These are phyloP conservation scores for Mentha longifolia DNA, from an alignment of 257 asterid genomes.

Conservation along the genomic window DNA sequence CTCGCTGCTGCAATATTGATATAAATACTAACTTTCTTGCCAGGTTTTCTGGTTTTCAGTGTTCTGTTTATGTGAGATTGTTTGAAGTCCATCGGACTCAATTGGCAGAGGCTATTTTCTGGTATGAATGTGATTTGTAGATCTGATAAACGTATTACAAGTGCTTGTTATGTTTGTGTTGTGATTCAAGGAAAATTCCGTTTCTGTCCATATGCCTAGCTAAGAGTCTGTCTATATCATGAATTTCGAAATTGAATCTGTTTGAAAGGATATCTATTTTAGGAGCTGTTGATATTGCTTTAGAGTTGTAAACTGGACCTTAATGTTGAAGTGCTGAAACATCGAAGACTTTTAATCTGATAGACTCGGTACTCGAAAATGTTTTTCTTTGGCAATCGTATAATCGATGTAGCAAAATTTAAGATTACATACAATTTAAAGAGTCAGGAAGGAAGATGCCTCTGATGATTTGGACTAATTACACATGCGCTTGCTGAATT, in stretches of 20 bases:
- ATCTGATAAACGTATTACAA: conserved; percentile 34
- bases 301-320: neutral
- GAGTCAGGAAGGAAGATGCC: no score
- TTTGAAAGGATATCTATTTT: conserved; percentile 9
- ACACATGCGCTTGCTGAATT: neutral
- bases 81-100: neutral
- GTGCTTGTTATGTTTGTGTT: neutral
- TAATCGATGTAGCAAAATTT: neutral
- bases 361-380: no score
- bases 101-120: neutral
- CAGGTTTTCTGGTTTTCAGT: conserved; percentile 12
- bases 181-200: neutral
- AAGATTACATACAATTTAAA: no score
- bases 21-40: no score
- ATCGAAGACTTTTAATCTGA: neutral
- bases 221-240: neutral
- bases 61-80: conserved; percentile 25
- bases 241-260: neutral
- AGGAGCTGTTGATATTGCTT: no score
- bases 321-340: conserved; percentile 1
- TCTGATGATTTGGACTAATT: neutral
- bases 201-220: no score
- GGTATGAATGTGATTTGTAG: conserved; percentile 18
- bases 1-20: no score
- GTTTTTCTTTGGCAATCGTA: neutral